Evolutionary conservation across 2,329 filamentous ascomycete genomes (phyloP).

Genomic region (Emydomyces testavorans): DNA sequence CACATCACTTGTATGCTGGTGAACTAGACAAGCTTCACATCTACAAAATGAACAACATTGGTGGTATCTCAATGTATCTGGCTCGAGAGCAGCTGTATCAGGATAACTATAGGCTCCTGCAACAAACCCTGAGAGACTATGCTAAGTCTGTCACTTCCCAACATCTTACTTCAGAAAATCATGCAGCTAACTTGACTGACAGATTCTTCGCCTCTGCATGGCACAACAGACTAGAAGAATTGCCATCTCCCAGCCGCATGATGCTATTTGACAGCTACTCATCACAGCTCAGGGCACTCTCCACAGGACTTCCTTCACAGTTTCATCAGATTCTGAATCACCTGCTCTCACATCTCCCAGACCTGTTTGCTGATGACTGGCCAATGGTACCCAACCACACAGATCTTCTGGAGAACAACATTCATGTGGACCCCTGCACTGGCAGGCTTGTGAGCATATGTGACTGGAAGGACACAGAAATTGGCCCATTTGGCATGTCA

Average conservation of each 20-base stretch:
- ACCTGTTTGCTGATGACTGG: conserved; percentile 11
- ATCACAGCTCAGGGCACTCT: not conserved
- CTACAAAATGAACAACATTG: not conserved
- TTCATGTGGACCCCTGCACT: not conserved
- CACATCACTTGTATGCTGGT: not conserved
- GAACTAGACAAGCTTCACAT: not conserved
- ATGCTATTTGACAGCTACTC: not conserved
- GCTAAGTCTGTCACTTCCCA: not conserved
- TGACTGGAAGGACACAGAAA: conserved; percentile 1
- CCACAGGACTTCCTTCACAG: not conserved
- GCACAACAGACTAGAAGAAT: not conserved
- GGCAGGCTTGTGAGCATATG: not conserved
- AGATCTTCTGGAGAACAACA: conserved; percentile 5
- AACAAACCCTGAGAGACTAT: not conserved
- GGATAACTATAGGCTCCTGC: not conserved
- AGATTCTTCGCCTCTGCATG: conserved; percentile 1
- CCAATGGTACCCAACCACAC: conserved; percentile 1
- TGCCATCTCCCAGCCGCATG: not conserved
- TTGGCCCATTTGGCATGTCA: conserved; percentile 2
- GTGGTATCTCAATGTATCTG: not conserved
- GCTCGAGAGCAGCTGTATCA: not conserved
- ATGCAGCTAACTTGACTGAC: not conserved
- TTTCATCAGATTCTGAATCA: not conserved
- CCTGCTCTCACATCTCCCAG: not conserved
- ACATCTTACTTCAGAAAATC: not conserved